Conservation (phyloP, 345 rosid species). For the Aquilaria malaccensis region DNA sequence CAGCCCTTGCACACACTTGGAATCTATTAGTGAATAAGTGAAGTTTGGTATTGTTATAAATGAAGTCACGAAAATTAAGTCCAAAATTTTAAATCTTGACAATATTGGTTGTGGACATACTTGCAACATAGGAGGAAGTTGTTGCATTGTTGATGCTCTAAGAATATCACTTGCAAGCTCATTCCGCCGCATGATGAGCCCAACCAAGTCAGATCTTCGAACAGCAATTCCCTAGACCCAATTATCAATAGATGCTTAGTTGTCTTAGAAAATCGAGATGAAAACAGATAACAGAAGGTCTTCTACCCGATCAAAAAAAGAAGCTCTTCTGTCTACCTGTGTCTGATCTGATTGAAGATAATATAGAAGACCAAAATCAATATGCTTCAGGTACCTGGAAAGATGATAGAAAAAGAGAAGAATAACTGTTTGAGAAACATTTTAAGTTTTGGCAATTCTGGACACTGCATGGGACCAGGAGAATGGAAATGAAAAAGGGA, state of each 20-base stretch:
- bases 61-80: slow-evolving; percentile 7
- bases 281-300: slow-evolving; percentile 4
- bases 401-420: slow-evolving; percentile 10
- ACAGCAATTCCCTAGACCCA: slow-evolving; percentile 62
- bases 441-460: not conserved
- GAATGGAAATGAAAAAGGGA: not conserved
- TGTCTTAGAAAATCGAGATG: slow-evolving; percentile 7
- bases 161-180: slow-evolving; percentile 81
- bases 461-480: not conserved
- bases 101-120: slow-evolving; percentile 33
- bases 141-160: slow-evolving; percentile 61
- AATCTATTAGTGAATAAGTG: slow-evolving; percentile 35
- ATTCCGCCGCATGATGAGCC: slow-evolving; percentile 92
- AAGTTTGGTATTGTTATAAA: slow-evolving; percentile 12
- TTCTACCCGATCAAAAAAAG: slow-evolving; percentile 1
- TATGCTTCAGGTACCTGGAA: slow-evolving; percentile 64
- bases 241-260: slow-evolving; percentile 13
- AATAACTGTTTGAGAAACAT: slow-evolving; percentile 5
- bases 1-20: slow-evolving; percentile 79
- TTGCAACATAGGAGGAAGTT: slow-evolving; percentile 81
- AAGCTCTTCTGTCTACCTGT: slow-evolving; percentile 37
- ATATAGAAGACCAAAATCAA: slow-evolving; percentile 80
- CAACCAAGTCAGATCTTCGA: slow-evolving; percentile 83
- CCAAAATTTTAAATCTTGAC: slow-evolving; percentile 1
- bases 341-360: slow-evolving; percentile 89